A percentile compares a stretch with the other conserved stretches of the same genome.
Evolutionary conservation across 2,329 filamentous ascomycete species (phyloP).

Genomic region (Karstenula rhodostoma): DNA sequence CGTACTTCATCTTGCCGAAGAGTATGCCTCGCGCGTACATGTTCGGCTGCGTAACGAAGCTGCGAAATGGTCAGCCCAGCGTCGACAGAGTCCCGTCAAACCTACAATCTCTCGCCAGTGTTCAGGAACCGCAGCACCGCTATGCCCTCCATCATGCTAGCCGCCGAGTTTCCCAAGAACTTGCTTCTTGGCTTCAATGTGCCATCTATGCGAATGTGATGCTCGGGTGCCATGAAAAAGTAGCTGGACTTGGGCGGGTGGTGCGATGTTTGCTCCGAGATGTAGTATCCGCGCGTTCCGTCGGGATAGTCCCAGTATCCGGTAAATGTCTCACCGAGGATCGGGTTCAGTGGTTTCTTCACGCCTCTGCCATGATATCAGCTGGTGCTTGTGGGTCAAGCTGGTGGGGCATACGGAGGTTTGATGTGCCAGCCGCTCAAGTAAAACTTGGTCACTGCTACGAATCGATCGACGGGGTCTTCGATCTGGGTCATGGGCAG

Average conservation of each 20-base stretch:
- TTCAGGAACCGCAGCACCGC: conserved; percentile 86
- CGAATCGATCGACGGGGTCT: conserved; percentile 87
- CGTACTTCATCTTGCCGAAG: conserved; percentile 99
- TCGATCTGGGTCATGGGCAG: conserved; percentile 87
- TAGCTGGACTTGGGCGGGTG: conserved; percentile 99
- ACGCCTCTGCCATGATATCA: conserved; percentile 72
- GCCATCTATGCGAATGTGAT: conserved; percentile 93
- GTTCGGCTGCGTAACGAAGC: conserved; percentile 94
- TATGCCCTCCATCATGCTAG: conserved; percentile 97
- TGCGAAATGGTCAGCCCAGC: conserved; percentile 48
- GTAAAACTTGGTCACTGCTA: conserved; percentile 97
- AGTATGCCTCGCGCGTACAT: conserved; percentile 98
- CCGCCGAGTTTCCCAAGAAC: conserved; percentile 95
- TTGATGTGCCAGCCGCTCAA: conserved; percentile 99
- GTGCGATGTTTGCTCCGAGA: conserved; percentile 96
- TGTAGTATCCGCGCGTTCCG: conserved; percentile 88
- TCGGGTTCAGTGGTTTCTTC: conserved; percentile 97
- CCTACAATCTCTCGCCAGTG: conserved; percentile 88
- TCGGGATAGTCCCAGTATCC: conserved; percentile 95
- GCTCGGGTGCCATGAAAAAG: conserved; percentile 96
- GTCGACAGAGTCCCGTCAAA: neutral
- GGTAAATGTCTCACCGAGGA: conserved; percentile 92
- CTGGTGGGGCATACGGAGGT: conserved; percentile 74
- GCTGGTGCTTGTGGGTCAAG: conserved; percentile 26
- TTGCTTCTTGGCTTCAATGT: conserved; percentile 93